A percentile compares a stretch with the other conserved stretches of the same genome.
Conservation (phyloP, 2,329 filamentous ascomycete genomes). For the Lachnellula suecica region DNA sequence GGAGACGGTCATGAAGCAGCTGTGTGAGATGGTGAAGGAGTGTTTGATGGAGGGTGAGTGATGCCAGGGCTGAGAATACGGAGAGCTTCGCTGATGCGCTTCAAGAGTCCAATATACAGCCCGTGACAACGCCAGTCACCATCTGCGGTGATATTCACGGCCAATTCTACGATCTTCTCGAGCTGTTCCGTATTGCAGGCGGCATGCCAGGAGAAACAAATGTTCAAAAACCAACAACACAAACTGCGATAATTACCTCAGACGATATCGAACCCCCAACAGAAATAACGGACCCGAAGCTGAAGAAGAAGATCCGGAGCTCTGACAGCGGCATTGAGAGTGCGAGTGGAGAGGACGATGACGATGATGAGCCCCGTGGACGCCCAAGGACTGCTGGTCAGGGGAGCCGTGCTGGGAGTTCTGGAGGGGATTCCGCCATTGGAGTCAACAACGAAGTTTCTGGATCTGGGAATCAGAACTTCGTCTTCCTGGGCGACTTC, state of each 20-base stretch:
- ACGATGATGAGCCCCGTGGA: conserved; percentile 50
- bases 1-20: conserved; percentile 95
- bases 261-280: conserved; percentile 90
- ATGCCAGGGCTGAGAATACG: neutral
- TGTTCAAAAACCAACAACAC: conserved; percentile 65
- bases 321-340: conserved; percentile 48
- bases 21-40: conserved; percentile 98
- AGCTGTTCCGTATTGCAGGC: conserved; percentile 93
- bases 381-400: conserved; percentile 40
- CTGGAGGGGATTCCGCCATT: conserved; percentile 36
- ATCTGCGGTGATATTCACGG: conserved; percentile 98
- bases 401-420: conserved; percentile 42
- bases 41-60: conserved; percentile 91
- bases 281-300: conserved; percentile 82
- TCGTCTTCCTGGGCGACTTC: conserved; percentile 72
- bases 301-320: conserved; percentile 80
- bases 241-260: conserved; percentile 77
- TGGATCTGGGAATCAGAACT: conserved; percentile 63
- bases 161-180: conserved; percentile 96
- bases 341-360: conserved; percentile 49
- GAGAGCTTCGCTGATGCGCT: conserved; percentile 19
- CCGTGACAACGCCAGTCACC: conserved; percentile 93
- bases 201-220: conserved; percentile 89
- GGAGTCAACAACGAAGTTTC: conserved; percentile 37
- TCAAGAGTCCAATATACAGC: conserved; percentile 95